These are phyloP conservation scores for Cyberlindnera samutprakarnensis DNA, from an alignment of 805 yeast species.

Conservation along the genomic window DNA sequence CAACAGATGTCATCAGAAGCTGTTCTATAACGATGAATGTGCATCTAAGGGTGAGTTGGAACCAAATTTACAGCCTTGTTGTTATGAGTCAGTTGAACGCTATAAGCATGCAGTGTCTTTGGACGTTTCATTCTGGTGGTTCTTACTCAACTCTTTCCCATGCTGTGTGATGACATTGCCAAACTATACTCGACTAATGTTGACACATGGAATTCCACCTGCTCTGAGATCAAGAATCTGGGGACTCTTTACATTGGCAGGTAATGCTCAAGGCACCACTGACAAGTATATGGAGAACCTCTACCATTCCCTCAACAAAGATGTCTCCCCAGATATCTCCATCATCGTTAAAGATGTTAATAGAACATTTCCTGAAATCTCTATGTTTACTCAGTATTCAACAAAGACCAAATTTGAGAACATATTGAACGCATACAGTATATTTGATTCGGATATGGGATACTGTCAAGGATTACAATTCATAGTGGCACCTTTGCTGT, in stretches of 20 bases:
- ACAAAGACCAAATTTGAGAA: constrained; percentile 39
- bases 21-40: constrained; percentile 18
- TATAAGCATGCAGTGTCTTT: constrained; percentile 12
- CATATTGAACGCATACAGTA: constrained; percentile 53
- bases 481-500: constrained; percentile 50
- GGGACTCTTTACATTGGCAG: constrained; percentile 25
- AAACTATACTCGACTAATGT: constrained; percentile 36
- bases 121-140: constrained; percentile 37
- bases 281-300: constrained; percentile 23
- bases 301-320: constrained; percentile 31
- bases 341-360: constrained; percentile 50
- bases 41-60: constrained; percentile 12
- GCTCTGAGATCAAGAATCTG: constrained; percentile 37
- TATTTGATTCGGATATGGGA: constrained; percentile 58
- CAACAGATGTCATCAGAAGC: constrained; percentile 18
- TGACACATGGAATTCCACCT: constrained; percentile 35
- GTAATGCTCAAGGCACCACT: constrained; percentile 15
- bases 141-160: constrained; percentile 36
- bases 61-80: constrained; percentile 14
- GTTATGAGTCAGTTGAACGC: constrained; percentile 10
- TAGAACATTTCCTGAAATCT: constrained; percentile 51
- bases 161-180: constrained; percentile 40
- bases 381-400: constrained; percentile 35
- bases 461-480: constrained; percentile 64
- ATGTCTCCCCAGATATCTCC: constrained; percentile 34